These are phyloP conservation scores for Sarocladium oryzae DNA, from an alignment of 2,329 filamentous ascomycete genomes.

Conservation along the genomic window DNA sequence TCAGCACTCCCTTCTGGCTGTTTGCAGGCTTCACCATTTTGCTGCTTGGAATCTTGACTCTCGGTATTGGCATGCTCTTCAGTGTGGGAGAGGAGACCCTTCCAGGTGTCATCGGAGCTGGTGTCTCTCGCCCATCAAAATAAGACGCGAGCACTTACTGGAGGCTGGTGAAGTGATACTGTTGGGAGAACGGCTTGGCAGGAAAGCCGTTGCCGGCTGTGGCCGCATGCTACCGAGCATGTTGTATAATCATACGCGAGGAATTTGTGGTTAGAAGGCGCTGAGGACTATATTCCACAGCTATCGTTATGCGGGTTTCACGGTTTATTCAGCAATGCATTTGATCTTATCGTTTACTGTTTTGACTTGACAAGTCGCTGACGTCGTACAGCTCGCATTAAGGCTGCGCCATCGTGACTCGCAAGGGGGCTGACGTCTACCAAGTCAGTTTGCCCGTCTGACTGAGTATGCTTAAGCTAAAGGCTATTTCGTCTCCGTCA, in stretches of 20 bases:
- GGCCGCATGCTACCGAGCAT: not conserved
- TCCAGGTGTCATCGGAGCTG: slow-evolving; percentile 92
- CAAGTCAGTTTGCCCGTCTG: not conserved
- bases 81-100: slow-evolving; percentile 80
- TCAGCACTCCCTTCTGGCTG: slow-evolving; percentile 85
- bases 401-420: not conserved
- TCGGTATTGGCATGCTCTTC: slow-evolving; percentile 72
- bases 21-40: slow-evolving; percentile 68
- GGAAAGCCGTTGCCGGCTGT: not conserved
- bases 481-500: too few relatives aligned
- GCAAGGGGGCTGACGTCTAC: slow-evolving; percentile 2
- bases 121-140: slow-evolving; percentile 66
- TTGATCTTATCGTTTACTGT: not conserved
- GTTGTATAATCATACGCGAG: slow-evolving; percentile 5
- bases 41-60: slow-evolving; percentile 60
- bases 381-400: not conserved
- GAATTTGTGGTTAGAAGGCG: slow-evolving; percentile 3
- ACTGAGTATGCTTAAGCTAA: too few relatives aligned
- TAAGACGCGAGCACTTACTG: slow-evolving; percentile 22
- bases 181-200: not conserved
- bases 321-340: slow-evolving; percentile 2
- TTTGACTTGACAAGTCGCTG: not conserved
- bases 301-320: not conserved
- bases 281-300: not conserved
- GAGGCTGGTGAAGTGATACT: not conserved